These are phyloP conservation scores for Penicillium cosmopolitanum DNA, from an alignment of 495 filamentous ascomycete species.

Conservation along the genomic window DNA sequence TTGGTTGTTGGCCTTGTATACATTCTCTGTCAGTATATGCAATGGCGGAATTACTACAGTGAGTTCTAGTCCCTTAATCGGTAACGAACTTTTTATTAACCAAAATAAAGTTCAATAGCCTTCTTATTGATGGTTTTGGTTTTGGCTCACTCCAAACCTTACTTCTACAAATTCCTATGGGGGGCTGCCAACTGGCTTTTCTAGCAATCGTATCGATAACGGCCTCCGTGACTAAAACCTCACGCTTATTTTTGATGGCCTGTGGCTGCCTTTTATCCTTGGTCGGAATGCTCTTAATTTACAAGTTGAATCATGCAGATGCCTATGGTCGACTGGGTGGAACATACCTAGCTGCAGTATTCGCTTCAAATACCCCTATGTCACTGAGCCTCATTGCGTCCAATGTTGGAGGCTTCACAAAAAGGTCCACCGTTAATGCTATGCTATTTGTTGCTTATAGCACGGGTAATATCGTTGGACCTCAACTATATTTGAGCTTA, in stretches of 20 bases:
- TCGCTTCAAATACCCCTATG: slow-evolving; percentile 51
- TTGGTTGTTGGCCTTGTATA: slow-evolving; percentile 27
- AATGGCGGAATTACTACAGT: slow-evolving; percentile 35
- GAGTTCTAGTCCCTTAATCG: neutral
- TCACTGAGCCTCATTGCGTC: slow-evolving; percentile 18
- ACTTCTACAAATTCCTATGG: slow-evolving; percentile 29
- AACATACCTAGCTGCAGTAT: slow-evolving; percentile 50
- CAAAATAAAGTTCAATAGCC: slow-evolving; percentile 11
- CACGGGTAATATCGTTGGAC: slow-evolving; percentile 16
- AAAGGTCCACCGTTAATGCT: slow-evolving; percentile 14
- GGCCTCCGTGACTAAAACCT: slow-evolving; percentile 18
- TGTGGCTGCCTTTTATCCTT: slow-evolving; percentile 5
- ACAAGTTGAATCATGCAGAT: slow-evolving; percentile 36
- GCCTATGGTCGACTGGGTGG: slow-evolving; percentile 45
- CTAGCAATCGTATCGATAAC: slow-evolving; percentile 27
- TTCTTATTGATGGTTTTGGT: slow-evolving; percentile 34
- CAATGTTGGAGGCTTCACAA: slow-evolving; percentile 34
- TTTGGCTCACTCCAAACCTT: slow-evolving; percentile 29
- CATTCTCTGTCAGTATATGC: slow-evolving; percentile 23
- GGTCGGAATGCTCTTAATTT: slow-evolving; percentile 15
- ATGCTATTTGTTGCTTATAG: slow-evolving; percentile 15
- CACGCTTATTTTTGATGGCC: slow-evolving; percentile 21
- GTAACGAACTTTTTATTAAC: neutral
- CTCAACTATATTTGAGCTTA: slow-evolving; percentile 14
- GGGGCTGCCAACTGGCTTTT: slow-evolving; percentile 32